Percentiles rank a stretch among this genome's conserved stretches.
Evolutionary conservation across 208 protist species (phyloP).

Genomic region (Wallacemonas sp.): DNA sequence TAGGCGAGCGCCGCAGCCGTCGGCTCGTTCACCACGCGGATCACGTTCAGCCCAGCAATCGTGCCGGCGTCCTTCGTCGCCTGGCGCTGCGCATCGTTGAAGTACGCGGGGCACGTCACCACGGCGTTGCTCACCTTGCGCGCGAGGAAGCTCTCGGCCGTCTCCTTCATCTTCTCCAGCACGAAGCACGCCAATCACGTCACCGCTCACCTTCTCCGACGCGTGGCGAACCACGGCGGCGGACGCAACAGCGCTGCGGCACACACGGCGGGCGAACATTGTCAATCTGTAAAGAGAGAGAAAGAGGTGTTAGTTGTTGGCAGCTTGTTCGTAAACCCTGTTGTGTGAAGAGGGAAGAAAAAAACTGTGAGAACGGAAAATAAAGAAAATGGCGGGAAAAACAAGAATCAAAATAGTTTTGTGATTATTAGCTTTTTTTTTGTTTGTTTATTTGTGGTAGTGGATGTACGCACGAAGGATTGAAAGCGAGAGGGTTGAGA

Average conservation of each 20-base stretch:
- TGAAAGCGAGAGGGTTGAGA: too few species aligned
- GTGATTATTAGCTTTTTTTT: not conserved
- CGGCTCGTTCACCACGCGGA: conserved; percentile 99
- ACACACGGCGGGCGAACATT: conserved; percentile 67
- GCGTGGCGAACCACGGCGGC: conserved; percentile 37
- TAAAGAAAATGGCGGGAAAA: not conserved
- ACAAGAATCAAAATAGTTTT: not conserved
- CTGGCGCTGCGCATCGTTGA: conserved; percentile 97
- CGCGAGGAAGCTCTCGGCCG: conserved; percentile 22
- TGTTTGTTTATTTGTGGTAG: too few species aligned
- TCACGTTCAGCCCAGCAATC: conserved; percentile 94
- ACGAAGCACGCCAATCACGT: conserved; percentile 75
- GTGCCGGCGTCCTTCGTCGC: conserved; percentile 97
- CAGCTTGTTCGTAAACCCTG: too few species aligned
- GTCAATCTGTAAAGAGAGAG: too few species aligned
- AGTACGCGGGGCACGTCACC: conserved; percentile 97
- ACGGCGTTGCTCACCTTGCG: conserved; percentile 78
- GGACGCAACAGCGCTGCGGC: conserved; percentile 21
- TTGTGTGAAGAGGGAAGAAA: too few species aligned
- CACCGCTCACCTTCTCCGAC: conserved; percentile 66
- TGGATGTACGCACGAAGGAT: too few species aligned
- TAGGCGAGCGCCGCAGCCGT: conserved; percentile 92
- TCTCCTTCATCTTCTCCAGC: conserved; percentile 84
- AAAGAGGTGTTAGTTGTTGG: too few species aligned
- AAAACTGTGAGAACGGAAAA: conserved; percentile 70